Conservation (phyloP, 202 grass and related monocot genomes). For the Zoysia matrella region DNA sequence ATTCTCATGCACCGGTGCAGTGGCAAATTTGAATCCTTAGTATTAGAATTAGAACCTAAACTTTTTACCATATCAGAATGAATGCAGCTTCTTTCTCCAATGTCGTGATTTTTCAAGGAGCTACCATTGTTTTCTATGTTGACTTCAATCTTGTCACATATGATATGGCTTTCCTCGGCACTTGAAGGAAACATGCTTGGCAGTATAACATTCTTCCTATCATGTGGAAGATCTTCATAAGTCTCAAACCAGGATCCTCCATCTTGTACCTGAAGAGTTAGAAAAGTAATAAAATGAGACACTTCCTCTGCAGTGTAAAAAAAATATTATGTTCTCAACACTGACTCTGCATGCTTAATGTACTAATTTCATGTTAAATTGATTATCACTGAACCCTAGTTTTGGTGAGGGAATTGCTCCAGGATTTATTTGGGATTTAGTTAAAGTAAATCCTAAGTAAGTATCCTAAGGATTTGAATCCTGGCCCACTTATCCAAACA, state of each 20-base stretch:
- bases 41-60: conserved; percentile 31
- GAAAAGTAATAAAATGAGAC: conserved; percentile 20
- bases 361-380: conserved; percentile 1
- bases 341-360: background rate
- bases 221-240: conserved; percentile 66
- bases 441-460: background rate
- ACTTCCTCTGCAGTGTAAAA: background rate
- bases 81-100: conserved; percentile 27
- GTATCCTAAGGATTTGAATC: background rate
- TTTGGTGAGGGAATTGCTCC: background rate
- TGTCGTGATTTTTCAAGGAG: conserved; percentile 33
- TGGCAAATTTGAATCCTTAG: conserved; percentile 61
- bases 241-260: conserved; percentile 70
- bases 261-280: conserved; percentile 69
- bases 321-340: background rate
- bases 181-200: conserved; percentile 94
- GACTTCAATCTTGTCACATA: conserved; percentile 21
- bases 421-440: background rate
- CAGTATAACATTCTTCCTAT: conserved; percentile 71
- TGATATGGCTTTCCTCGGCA: conserved; percentile 27
- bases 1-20: conserved; percentile 87
- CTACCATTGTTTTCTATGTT: conserved; percentile 3
- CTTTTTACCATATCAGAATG: conserved; percentile 33
- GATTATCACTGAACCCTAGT: background rate
- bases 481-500: background rate